phyloP scores from a whole-genome alignment of 108 stramenopile species.

The Nannochloropsis salina region DNA sequence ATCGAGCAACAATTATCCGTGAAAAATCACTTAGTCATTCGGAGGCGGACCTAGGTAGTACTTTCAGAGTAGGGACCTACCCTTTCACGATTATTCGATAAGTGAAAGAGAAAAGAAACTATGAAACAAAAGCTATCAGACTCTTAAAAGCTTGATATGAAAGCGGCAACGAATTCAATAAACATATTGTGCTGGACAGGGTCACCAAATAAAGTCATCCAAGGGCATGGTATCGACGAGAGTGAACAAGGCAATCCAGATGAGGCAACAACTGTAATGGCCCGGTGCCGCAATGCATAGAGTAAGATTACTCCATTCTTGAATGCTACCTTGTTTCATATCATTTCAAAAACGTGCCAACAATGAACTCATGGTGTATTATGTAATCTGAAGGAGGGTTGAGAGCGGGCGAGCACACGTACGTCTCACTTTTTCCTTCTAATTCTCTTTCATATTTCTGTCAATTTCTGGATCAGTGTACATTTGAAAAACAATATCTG shows the following conservation, averaged over 20 bases:
- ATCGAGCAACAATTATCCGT: not conserved
- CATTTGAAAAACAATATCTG: too few relatives aligned
- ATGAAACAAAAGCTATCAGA: not conserved
- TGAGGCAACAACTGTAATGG: not conserved
- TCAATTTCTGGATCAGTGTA: too few relatives aligned
- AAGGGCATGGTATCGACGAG: not conserved
- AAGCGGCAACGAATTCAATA: not conserved
- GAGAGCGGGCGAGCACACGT: too few relatives aligned
- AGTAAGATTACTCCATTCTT: too few relatives aligned
- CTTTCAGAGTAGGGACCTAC: not conserved
- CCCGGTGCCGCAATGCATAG: not conserved
- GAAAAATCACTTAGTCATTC: not conserved
- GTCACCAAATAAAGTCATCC: not conserved
- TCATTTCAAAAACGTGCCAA: too few relatives aligned
- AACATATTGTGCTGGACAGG: not conserved
- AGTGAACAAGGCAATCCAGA: not conserved
- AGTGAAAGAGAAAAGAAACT: not conserved
- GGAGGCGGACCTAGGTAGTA: not conserved
- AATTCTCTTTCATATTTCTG: too few relatives aligned
- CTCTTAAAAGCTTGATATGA: not conserved
- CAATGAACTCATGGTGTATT: too few relatives aligned
- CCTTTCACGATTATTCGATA: not conserved
- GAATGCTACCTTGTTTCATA: too few relatives aligned
- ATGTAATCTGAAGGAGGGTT: too few relatives aligned
- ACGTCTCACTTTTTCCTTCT: too few relatives aligned